A percentile compares a stretch with the other conserved stretches of the same genome.
phyloP scores from a whole-genome alignment of 2,329 filamentous ascomycete genomes.

The Davidsoniella neocaledoniae region DNA sequence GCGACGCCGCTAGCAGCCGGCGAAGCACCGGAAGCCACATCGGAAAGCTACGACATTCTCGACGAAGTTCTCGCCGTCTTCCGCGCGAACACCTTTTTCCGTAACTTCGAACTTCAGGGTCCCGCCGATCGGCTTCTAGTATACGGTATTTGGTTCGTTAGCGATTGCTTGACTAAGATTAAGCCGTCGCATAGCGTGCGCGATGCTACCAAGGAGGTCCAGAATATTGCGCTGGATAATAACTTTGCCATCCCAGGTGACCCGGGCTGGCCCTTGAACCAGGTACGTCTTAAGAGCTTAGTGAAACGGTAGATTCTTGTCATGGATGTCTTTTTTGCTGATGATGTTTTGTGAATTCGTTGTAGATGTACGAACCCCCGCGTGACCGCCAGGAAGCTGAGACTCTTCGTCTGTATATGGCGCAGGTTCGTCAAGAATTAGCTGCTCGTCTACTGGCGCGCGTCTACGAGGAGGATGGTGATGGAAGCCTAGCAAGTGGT shows the following conservation, averaged over 20 bases:
- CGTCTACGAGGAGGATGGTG: slow-evolving; percentile 62
- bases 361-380: slow-evolving; percentile 72
- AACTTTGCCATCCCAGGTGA: slow-evolving; percentile 93
- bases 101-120: slow-evolving; percentile 98
- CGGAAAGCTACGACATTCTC: slow-evolving; percentile 87
- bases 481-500: slow-evolving; percentile 72
- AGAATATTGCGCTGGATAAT: slow-evolving; percentile 76
- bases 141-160: slow-evolving; percentile 91
- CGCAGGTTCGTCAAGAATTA: slow-evolving; percentile 85
- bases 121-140: slow-evolving; percentile 86
- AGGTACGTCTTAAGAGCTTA: slow-evolving; percentile 30
- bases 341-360: background rate
- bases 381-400: slow-evolving; percentile 79
- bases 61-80: slow-evolving; percentile 89
- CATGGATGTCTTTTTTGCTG: background rate
- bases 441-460: slow-evolving; percentile 66
- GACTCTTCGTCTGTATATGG: slow-evolving; percentile 71
- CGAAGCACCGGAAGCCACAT: slow-evolving; percentile 62
- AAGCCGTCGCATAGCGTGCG: slow-evolving; percentile 50
- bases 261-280: slow-evolving; percentile 82
- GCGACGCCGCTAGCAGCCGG: slow-evolving; percentile 38
- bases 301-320: background rate
- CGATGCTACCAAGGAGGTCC: slow-evolving; percentile 55
- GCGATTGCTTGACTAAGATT: slow-evolving; percentile 78
- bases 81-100: slow-evolving; percentile 96